A percentile compares a stretch with the other conserved stretches of the same genome.
Conservation (phyloP, 2,329 filamentous ascomycete genomes). For the Diaporthe caulivora region DNA sequence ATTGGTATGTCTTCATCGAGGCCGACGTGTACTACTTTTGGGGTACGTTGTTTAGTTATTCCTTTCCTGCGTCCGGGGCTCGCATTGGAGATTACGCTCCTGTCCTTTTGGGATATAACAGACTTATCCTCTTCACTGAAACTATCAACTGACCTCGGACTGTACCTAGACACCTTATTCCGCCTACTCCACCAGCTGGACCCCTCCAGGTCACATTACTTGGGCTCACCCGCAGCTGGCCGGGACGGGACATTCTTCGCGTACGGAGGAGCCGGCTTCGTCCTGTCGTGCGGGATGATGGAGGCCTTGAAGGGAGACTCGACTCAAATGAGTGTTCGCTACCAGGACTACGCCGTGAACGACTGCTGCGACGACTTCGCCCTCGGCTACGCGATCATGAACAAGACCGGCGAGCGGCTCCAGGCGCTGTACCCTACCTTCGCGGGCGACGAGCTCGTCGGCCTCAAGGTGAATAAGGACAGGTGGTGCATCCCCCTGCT, state of each 20-base stretch:
- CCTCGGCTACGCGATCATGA: background rate
- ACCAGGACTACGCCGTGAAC: background rate
- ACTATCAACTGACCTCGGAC: background rate
- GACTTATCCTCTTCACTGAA: background rate
- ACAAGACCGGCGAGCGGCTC: background rate
- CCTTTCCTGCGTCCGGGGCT: background rate
- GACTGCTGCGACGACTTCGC: conserved; percentile 11
- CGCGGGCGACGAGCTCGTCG: background rate
- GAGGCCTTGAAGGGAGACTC: background rate
- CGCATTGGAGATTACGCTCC: background rate
- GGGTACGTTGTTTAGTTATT: background rate
- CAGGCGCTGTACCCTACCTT: background rate
- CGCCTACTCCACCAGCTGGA: conserved; percentile 2
- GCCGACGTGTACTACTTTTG: conserved; percentile 19
- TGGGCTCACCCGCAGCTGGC: background rate
- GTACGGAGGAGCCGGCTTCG: conserved; percentile 15
- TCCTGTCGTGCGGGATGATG: background rate
- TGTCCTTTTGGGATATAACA: background rate
- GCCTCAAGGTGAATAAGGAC: background rate
- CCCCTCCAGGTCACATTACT: conserved; percentile 1
- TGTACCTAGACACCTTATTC: background rate
- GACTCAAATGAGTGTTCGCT: background rate
- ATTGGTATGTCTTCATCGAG: conserved; percentile 8
- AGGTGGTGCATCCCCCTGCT: conserved; percentile 14
- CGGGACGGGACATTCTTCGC: conserved; percentile 4